Evolutionary conservation across 495 filamentous ascomycete genomes (phyloP), one percentile per base, ranked within the genome.

Genomic region (Penicillium crystallinum): DNA sequence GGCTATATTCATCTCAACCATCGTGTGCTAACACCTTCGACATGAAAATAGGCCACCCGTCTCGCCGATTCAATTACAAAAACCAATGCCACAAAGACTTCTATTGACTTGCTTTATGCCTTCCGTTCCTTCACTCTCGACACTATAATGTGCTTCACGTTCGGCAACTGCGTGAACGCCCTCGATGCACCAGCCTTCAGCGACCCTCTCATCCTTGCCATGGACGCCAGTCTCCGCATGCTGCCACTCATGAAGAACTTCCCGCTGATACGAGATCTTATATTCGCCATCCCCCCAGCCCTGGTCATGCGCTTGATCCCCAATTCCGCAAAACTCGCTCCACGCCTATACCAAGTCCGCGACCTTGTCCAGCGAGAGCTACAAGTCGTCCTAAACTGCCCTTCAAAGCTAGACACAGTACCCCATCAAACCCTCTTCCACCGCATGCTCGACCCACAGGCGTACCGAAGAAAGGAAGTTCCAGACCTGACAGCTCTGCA

Each of bases 81-180:
- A 29, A 27, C 33, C 4, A 48, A 48, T 29, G 46, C 46, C 14
- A 25, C 46, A 4, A 48, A 48, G 18, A 38, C 17, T 1, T 48
- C 46, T 7, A 15, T 48, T 12, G 46, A 48, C 14, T 33, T 48
- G 2, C 46, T 48, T 12, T 48, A 48, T 12, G 46, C 46, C 15
- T 48, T 48, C 21, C 33, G 46, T 9, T 48, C 46, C 33, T 48
- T 34, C 21, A 48, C 46, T 7, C 46, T 48, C 34, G 46, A 48
- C 18, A 48, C 46, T 0, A 48, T 48, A 6, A 48, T 48, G 46
- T 48, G 46, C 33, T 48, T 48, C 46, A 48, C 46, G 4, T 48
- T 48, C 25, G 46, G 46, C 15, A 48, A 38, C 14, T 38, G 31
- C 25, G 33, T 48, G 18, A 48, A 48, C 36, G 46, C 46, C 15